Base-by-base conservation (phyloP, 257 asterid genomes). In the Galeopsis tetrahit region DNA sequence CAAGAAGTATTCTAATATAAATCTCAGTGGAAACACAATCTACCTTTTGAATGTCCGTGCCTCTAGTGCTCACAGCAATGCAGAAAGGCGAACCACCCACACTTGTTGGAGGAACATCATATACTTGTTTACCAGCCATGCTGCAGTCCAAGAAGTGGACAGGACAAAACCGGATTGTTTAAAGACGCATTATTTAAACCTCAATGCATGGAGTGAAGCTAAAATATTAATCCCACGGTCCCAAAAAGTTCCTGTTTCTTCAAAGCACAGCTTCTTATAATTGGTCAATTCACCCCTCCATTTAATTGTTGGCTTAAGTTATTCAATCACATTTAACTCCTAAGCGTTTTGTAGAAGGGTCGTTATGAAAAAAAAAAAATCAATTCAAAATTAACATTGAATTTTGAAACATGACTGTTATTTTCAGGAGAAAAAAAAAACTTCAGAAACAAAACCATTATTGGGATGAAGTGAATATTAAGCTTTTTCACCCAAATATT, bases 71-170 rank as follows among this genome's bases (percentile, higher is more conserved):
- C 74, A 95, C 87, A 70, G 97, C 97, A 82, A 95, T 81, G 85
- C 99, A 95, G 73, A 75, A 86, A 49, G 80, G 86, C 21, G 96
- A 87, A 65, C 96, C 99, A 59, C 96, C 98, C 70, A 95, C 89
- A 79, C 81, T 95, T 68, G 88, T 43, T 1, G 90, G 90, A 81
- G 99, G 98, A 79, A 95, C 95, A 75, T 95, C 99, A 79, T 67
- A 88, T 61, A 90, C 93, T 87, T 95, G 98, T 81, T 88, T 95
- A 61, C 98, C 97, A 79, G 97, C 89, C 97, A 92, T 86, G 86
- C 99, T 95, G 93, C 81, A 84, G 70, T 73, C 10, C 68, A 68
- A 63, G 55, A 69, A 68, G 71, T 46, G 21, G 11, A 78, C 63
- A 42, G 52, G 60, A 6, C 58, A 51, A 51, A 46, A 10, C 17